A percentile compares a stretch with the other conserved stretches of the same genome.
phyloP scores from a whole-genome alignment of 345 rosid species.

The Bruguiera gymnorhiza region DNA sequence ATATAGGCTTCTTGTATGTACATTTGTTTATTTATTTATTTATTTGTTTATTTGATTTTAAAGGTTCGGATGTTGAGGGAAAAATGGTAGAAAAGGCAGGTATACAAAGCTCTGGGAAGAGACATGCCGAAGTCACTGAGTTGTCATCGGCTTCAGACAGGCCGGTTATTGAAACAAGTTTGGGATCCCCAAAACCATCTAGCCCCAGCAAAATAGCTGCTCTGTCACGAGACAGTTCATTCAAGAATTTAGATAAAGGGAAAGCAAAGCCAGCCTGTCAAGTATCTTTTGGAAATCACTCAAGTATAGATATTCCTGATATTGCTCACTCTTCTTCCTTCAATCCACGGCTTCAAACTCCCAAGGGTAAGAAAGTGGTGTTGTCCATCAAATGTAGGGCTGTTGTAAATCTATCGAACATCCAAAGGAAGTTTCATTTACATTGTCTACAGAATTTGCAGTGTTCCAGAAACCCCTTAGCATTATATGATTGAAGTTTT shows the following conservation, averaged over 20 bases:
- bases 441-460: not conserved
- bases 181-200: constrained; percentile 62
- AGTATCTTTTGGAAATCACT: constrained; percentile 38
- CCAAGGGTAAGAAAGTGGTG: constrained; percentile 49
- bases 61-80: constrained; percentile 52
- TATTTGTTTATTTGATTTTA: constrained; percentile 25
- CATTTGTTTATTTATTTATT: constrained; percentile 14
- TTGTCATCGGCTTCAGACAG: constrained; percentile 48
- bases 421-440: not conserved
- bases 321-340: constrained; percentile 38
- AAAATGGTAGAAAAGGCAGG: constrained; percentile 40
- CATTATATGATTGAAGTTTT: not conserved
- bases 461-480: not conserved
- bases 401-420: not conserved
- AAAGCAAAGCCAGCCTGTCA: constrained; percentile 50
- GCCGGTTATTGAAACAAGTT: constrained; percentile 53
- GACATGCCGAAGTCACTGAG: constrained; percentile 53
- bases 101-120: constrained; percentile 46
- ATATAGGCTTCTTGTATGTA: too few relatives aligned
- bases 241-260: constrained; percentile 40
- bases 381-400: not conserved
- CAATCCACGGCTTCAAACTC: constrained; percentile 44
- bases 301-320: constrained; percentile 42
- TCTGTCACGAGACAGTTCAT: constrained; percentile 41
- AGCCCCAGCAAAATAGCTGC: constrained; percentile 42